phyloP scores from a whole-genome alignment of 1,284 basidiomycete genomes.

The Tilletia walkeri region DNA sequence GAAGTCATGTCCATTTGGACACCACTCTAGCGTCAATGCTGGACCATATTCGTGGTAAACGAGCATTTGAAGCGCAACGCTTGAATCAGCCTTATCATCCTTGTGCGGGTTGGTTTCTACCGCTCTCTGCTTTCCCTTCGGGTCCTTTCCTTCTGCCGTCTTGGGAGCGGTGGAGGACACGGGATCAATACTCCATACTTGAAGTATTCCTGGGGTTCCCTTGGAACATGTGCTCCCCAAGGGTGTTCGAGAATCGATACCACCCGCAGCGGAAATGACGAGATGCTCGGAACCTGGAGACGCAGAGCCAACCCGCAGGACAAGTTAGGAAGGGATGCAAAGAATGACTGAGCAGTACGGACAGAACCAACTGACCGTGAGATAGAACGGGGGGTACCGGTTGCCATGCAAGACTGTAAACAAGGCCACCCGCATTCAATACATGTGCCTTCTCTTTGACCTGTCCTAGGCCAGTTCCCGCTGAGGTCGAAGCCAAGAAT shows the following conservation, averaged over 20 bases:
- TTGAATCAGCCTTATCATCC: background rate
- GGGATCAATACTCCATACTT: background rate
- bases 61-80: background rate
- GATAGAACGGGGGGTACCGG: conserved; percentile 6
- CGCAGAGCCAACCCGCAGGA: background rate
- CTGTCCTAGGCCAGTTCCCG: background rate
- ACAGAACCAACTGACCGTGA: conserved; percentile 2
- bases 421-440: background rate
- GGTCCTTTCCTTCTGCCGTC: background rate
- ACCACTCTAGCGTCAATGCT: background rate
- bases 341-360: background rate
- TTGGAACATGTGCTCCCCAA: background rate
- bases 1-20: conserved; percentile 8
- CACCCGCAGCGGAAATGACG: background rate
- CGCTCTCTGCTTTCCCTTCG: background rate
- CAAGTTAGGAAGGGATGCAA: background rate
- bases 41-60: conserved; percentile 9
- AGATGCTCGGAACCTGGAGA: background rate
- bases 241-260: background rate
- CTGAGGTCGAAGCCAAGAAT: background rate
- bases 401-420: conserved; percentile 12
- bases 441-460: conserved; percentile 1
- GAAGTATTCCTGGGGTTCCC: background rate
- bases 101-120: no score
- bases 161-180: background rate